These are phyloP conservation scores for Yamagishiella unicocca DNA, from an alignment of 139 green algal species.

Conservation along the genomic window DNA sequence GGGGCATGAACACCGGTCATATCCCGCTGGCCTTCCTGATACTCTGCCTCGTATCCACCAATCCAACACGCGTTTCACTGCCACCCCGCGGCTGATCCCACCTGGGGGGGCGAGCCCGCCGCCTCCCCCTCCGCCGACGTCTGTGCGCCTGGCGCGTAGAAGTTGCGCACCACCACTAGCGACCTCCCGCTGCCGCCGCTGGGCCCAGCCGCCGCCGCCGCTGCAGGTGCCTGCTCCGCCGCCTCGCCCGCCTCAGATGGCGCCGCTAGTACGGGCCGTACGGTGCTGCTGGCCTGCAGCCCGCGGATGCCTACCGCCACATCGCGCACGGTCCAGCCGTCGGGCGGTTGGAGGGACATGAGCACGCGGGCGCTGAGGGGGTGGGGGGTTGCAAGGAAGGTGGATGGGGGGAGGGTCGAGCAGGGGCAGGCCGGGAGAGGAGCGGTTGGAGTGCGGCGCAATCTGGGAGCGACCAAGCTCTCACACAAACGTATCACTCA, in stretches of 20 bases:
- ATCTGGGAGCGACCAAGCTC: no score
- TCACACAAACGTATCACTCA: no score
- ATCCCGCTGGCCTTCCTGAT: no score
- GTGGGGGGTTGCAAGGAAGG: background rate
- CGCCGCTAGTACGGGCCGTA: slow-evolving; percentile 7
- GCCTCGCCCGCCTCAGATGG: background rate
- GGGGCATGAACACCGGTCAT: background rate
- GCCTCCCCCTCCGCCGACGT: no score
- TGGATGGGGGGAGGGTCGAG: no score
- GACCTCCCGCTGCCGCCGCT: background rate
- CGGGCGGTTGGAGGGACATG: background rate
- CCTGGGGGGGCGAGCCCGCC: no score
- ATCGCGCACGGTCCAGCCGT: background rate
- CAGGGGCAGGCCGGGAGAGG: background rate
- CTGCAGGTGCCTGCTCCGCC: background rate
- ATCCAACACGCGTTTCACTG: background rate
- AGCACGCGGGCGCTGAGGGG: slow-evolving; percentile 18
- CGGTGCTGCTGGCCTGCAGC: background rate
- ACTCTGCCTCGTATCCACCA: no score
- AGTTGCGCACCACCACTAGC: background rate
- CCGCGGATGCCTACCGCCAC: background rate
- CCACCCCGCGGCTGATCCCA: background rate
- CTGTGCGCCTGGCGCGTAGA: background rate
- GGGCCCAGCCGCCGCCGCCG: background rate
- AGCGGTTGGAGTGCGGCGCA: background rate